These are phyloP conservation scores for Debaryomycetaceae sp. DNA, from an alignment of 1,139 yeast species.

Conservation along the genomic window DNA sequence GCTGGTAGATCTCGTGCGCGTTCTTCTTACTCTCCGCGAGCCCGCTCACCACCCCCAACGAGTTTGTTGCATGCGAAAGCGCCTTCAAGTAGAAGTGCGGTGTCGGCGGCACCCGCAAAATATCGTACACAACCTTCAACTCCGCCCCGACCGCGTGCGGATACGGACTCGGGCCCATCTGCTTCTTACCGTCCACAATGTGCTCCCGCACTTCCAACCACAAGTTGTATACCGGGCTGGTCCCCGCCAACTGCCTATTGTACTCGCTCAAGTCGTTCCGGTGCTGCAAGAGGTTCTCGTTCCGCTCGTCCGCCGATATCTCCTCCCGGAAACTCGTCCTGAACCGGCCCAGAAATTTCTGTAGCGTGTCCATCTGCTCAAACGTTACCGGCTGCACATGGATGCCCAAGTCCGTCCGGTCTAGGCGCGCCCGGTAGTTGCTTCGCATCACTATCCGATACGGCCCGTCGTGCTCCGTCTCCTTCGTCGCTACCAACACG, in stretches of 20 bases:
- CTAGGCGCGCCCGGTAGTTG: conserved; percentile 9
- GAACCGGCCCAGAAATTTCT: conserved; percentile 10
- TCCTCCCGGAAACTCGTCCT: conserved; percentile 13
- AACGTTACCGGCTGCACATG: conserved; percentile 23
- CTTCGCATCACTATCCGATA: conserved; percentile 23
- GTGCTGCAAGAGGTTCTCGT: conserved; percentile 8
- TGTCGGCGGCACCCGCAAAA: too few relatives aligned
- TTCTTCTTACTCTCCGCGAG: too few relatives aligned
- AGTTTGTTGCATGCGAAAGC: too few relatives aligned
- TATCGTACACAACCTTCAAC: conserved; percentile 6
- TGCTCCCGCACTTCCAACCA: conserved; percentile 6
- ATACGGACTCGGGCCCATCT: conserved; percentile 4
- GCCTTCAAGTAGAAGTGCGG: too few relatives aligned
- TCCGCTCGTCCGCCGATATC: conserved; percentile 7
- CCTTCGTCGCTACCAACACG: conserved; percentile 18
- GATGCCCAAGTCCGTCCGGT: conserved; percentile 12
- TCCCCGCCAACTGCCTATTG: conserved; percentile 5
- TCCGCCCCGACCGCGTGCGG: conserved; percentile 6
- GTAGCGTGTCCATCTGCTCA: conserved; percentile 14
- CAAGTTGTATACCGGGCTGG: conserved; percentile 5
- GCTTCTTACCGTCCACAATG: conserved; percentile 5
- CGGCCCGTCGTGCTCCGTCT: conserved; percentile 6
- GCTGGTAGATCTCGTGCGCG: too few relatives aligned
- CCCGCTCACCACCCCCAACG: too few relatives aligned
- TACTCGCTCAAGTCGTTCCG: conserved; percentile 9